Base-by-base conservation (phyloP, 2,329 filamentous ascomycete species). In the Xylariaceae sp. region DNA sequence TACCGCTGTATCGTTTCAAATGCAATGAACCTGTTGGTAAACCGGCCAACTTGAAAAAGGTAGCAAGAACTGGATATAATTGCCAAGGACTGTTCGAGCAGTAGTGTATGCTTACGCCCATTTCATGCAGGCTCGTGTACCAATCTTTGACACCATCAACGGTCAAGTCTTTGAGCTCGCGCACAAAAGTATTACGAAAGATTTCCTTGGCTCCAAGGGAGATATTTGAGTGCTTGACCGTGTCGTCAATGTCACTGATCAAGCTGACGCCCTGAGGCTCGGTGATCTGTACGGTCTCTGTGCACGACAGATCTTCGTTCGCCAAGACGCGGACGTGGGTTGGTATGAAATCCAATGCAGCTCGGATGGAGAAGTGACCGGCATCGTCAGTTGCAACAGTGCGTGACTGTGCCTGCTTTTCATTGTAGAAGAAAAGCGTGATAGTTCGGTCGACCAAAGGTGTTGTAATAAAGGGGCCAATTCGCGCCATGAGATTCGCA, bases 1-100 rank as follows among this genome's bases (percentile, higher is more conserved):
- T 97, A 52, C 95, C 94, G 62, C 86, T 90, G 74, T 99, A 99
- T 66, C 96, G 91, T 74, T 99, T 99, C 66, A 99, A 74, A 71
- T 99, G 95, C 66, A 97, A 89, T 0, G 93, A 97, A 0, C 94
- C 95, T 0, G 84, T 84, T 0, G 94, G 94, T 1, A 99, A 77
- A 1, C 89, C 89, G 5, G 89, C 89, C 47, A 88, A 75, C 64
- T 87, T 85, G 73, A 97, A 96, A 72, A 89, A 99, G 56, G 84
- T 90, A 4, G 90, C 88, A 9, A 99, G 78, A 2, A 97, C 85
- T 0, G 94, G 94, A 68, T 90, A 99, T 5, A 99, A 81, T 72
- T 99, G 95, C 95, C 95, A 99, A 0, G 94, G 94, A 54, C 93
- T 96, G 74, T 99, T 99, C n/a, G 94, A 99, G 65, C 96, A 95